Percentiles rank a stretch among this genome's conserved stretches.
Conservation (phyloP, 495 filamentous ascomycete species). For the Tuber calosporum region DNA sequence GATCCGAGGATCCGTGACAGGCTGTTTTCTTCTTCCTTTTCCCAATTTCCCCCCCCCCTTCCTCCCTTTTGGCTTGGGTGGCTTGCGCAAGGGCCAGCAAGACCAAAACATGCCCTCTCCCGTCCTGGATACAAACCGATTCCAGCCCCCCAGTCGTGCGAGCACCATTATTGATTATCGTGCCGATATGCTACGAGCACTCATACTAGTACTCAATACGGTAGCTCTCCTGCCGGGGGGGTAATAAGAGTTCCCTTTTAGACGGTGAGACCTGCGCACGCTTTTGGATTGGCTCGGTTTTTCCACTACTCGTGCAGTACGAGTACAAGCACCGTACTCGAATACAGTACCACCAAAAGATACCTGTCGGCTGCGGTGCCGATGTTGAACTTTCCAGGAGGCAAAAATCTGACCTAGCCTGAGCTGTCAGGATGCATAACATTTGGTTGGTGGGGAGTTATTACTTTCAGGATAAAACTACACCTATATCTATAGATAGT, state of each 20-base stretch:
- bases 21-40: neutral
- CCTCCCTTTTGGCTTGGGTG: neutral
- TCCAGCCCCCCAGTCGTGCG: neutral
- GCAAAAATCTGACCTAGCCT: neutral
- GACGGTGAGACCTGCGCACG: neutral
- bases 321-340: too few species aligned
- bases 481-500: neutral
- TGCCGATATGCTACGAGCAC: neutral
- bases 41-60: neutral
- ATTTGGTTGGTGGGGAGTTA: neutral
- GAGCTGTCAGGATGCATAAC: neutral
- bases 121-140: neutral
- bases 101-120: neutral
- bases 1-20: neutral
- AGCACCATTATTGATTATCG: neutral
- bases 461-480: neutral
- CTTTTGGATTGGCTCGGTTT: neutral
- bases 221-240: neutral
- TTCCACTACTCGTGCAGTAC: neutral
- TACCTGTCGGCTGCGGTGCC: neutral
- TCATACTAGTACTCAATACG: too few species aligned
- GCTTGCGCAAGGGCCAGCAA: neutral
- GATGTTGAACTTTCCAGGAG: neutral
- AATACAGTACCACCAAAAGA: too few species aligned
- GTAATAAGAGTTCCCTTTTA: neutral